Base-by-base conservation (phyloP, 177 flowering plant genomes). In the Vitis hybrid region DNA sequence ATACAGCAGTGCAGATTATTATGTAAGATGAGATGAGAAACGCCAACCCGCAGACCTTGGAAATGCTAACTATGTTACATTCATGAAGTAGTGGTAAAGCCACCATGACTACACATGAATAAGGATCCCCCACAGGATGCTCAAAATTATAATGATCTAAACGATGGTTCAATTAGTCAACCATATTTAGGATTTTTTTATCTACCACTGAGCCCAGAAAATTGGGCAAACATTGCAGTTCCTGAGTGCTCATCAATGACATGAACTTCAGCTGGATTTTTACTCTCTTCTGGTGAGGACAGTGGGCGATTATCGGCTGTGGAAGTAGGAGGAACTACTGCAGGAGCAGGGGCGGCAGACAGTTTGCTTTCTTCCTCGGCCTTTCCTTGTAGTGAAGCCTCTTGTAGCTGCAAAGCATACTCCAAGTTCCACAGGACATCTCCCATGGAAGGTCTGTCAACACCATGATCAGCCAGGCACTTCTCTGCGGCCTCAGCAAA, bases 401-500 rank as follows among this genome's bases (percentile, higher is more conserved):
- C 88, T 59, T 86, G 90, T 9, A 86, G 76, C 76, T 84, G 90
- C 68, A 86, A 68, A n/a, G 90, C 88, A 67, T 84, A 80, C 79
- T 86, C 90, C 74, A 86, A 72, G 61, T 86, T 86, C 90, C 90
- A 84, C 55, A 86, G 65, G 12, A 86, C 90, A 62, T 86, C 90
- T 46, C 90, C 90, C 90, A 86, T 86, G 9, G 84, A 60, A 6
- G 90, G 90, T 79, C 90, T 74, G 66, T 86, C 90, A 1, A 82
- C 85, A 2, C 90, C 90, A 49, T 81, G 68, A 2, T 84, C 88
- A 3, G 86, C 84, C 76, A 86, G 67, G 66, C 90, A 86, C 67
- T 86, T 84, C 69, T 82, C 88, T 1, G 90, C 85, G 7, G 90
- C 90, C 79, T 86, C 90, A n/a, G 84, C 87, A 62, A 83, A 85